Percentiles rank a stretch among this genome's conserved stretches.
Evolutionary conservation across 306 rosid species (phyloP).

Genomic region (Heteromeles arbutifolia): DNA sequence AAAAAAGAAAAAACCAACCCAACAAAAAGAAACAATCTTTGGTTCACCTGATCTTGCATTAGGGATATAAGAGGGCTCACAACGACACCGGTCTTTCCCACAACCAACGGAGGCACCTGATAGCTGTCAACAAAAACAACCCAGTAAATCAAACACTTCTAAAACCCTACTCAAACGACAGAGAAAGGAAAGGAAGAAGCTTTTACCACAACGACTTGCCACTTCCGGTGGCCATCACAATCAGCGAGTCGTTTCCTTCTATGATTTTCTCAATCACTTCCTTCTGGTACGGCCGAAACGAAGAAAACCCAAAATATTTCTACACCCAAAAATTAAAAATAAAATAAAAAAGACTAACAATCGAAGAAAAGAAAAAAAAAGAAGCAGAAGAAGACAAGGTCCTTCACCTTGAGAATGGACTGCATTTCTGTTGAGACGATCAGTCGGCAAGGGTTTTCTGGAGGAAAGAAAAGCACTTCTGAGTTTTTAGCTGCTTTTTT

Average conservation of each 20-base stretch:
- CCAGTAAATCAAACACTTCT: neutral
- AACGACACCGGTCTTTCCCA: conserved; percentile 71
- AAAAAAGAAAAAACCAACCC: neutral
- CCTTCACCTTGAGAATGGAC: conserved; percentile 47
- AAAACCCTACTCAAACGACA: neutral
- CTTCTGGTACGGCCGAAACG: conserved; percentile 66
- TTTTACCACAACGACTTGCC: conserved; percentile 86
- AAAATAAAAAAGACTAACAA: neutral
- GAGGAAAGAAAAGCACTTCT: neutral
- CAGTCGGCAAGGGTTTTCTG: neutral
- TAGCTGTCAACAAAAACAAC: conserved; percentile 36
- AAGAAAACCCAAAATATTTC: conserved; percentile 62
- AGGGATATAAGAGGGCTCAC: conserved; percentile 81
- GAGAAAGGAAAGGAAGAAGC: neutral
- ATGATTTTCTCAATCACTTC: conserved; percentile 58
- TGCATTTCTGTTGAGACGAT: conserved; percentile 3
- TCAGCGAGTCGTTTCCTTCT: conserved; percentile 61
- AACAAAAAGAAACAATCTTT: neutral
- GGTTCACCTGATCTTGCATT: conserved; percentile 86
- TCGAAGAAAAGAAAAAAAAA: neutral
- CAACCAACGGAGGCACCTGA: conserved; percentile 85
- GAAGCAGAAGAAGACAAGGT: neutral
- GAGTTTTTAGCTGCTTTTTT: neutral
- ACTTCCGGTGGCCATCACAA: conserved; percentile 93
- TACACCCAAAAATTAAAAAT: conserved; percentile 12